phyloP scores from a whole-genome alignment of 169 alveolate species.

The Eimeria maxima region DNA sequence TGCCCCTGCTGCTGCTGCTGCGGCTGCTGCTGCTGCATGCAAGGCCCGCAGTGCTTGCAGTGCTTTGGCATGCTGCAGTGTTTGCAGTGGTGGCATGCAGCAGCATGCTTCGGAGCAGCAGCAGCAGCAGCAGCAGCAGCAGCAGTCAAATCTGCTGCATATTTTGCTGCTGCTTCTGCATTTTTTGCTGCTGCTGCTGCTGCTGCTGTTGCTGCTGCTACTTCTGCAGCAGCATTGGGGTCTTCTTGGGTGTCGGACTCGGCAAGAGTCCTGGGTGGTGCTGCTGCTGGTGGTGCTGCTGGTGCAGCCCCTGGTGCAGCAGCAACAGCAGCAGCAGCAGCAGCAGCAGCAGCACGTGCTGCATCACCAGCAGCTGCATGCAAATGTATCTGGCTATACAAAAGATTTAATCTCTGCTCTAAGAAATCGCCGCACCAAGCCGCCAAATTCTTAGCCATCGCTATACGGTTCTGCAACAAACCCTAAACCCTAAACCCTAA shows the following conservation, averaged over 20 bases:
- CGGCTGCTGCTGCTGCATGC: no score
- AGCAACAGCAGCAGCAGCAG: no score
- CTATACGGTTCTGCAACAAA: conserved; percentile 12
- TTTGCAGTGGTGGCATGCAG: background rate
- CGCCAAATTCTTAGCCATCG: conserved; percentile 35
- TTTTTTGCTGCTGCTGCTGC: background rate
- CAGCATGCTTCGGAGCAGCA: background rate
- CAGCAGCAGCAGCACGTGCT: no score
- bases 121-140: conserved; percentile 16
- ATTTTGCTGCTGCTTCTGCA: no score
- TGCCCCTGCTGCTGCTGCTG: no score
- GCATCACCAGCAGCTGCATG: no score
- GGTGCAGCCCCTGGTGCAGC: no score
- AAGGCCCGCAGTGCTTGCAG: no score
- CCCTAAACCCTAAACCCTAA: no score
- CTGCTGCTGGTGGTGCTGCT: no score
- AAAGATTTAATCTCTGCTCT: conserved; percentile 18
- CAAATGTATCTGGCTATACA: background rate
- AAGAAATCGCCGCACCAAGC: conserved; percentile 48
- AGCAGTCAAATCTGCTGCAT: background rate
- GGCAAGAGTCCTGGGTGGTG: background rate
- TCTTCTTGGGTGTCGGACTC: background rate
- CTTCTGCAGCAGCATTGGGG: background rate
- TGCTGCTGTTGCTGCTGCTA: background rate
- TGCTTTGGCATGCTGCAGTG: background rate